Base-by-base conservation (phyloP, 305 asterid genomes). In the Withania somnifera region DNA sequence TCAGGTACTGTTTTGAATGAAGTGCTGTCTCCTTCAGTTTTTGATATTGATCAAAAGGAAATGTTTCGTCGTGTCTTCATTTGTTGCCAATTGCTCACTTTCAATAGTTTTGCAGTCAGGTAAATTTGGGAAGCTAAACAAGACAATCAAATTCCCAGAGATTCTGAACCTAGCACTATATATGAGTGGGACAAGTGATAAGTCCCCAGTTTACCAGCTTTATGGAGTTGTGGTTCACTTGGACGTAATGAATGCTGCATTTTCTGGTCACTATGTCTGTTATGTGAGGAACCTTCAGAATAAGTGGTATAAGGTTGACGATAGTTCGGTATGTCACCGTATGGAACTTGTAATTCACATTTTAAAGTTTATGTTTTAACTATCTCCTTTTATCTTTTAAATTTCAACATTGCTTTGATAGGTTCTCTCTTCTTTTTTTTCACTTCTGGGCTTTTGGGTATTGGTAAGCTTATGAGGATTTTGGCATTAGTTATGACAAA, bases 241-340 rank as follows among this genome's bases (percentile, higher is more conserved):
- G 87, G 97, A 92, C 82, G 64, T 83, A 77, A 89, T 87, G 96
- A 91, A 91, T 82, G 91, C 96, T 38, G 84, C 97, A 53, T 90
- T 87, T 87, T 91, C 95, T 85, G 98, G 98, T 82, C 98, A 94
- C 88, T 94, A 94, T 68, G 88, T 94, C 68, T 91, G 94, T 84
- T 93, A 91, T 84, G 88, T 94, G 47, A 93, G 91, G 87, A 93
- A 91, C 80, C 84, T 87, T 83, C 93, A 84, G 51, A 91, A 93
- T 81, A 86, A 82, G 89, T 94, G 98, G 98, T 94, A 90, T 90
- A 89, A 90, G 86, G 91, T 88, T 79, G 93, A 94, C 60, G 98
- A 94, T 84, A 89, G 91, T 76, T 81, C 50, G 90, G 98, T 94
- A 89, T 53, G 94, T 79, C 66, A 7, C 34, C 42, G 26, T 63